Base-by-base conservation (phyloP, 495 filamentous ascomycete species). In the Penicillium robsamsonii region DNA sequence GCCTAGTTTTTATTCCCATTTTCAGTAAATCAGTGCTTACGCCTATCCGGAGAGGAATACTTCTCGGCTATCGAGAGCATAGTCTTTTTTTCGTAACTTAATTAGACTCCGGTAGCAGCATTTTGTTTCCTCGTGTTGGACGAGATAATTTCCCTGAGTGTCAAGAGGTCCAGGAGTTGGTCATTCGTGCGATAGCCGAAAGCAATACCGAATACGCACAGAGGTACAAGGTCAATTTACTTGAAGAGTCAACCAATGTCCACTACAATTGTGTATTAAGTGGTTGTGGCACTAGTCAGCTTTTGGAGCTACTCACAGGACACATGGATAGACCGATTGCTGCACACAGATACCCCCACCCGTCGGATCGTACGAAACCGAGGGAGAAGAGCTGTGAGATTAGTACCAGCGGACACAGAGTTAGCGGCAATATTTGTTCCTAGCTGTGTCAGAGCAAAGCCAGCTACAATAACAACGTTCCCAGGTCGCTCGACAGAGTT, bases 341-440 rank as follows among this genome's bases (percentile, higher is more conserved):
- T 0, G 92, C 92, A 69, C 90, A 95, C 55, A 96, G 79, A 66
- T 93, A 96, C 13, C 90, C 89, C 92, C n/a, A n/a, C 92, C 11
- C 92, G 86, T 59, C 91, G 84, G 68, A 96, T 96, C 67, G 87
- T 92, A 54, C 95, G 70, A 64, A 79, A 96, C 33, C 90, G 84
- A 1, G 92, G 92, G 1, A 93, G 73, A 13, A 96, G 75, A 1
- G 92, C 92, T 2, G 91, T 94, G 81, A 95, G 83, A 66, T 96
- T 91, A 0, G 90, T 92, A 13, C 91, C 91, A n/a, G 90, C 88
- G 13, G 89, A 92, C 45, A 94, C 87, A 2, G 86, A 90, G 72
- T 96, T 96, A 49, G 91, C 91, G 6, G 91, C 89, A 60, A 96
- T 95, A 61, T 96, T 96, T 37, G 91, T 95, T 27, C 92, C 92